Evolutionary conservation across 306 rosid species (phyloP).

Genomic region (Pyrus communis): DNA sequence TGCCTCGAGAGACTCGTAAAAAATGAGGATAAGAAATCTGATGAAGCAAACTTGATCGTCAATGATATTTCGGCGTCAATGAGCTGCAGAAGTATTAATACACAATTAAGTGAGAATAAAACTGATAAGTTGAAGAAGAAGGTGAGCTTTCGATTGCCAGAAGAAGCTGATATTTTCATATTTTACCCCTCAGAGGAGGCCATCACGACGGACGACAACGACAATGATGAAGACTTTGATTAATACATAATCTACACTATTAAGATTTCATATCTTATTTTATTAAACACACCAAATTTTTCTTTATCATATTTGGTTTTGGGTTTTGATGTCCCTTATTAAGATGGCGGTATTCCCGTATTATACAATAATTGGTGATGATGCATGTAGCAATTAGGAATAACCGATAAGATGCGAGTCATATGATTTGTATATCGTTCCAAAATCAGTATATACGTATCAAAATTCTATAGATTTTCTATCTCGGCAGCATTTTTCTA

Average conservation of each 20-base stretch:
- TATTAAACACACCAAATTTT: neutral
- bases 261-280: neutral
- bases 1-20: neutral
- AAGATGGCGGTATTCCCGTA: too few species aligned
- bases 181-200: constrained; percentile 21
- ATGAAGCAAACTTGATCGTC: neutral
- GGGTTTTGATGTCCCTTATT: too few species aligned
- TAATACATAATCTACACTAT: neutral
- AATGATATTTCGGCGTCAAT: neutral
- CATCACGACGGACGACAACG: neutral
- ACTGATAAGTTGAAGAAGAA: constrained; percentile 13
- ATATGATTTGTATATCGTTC: neutral
- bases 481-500: neutral
- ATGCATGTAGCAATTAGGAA: too few species aligned
- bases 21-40: neutral
- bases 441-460: neutral
- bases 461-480: neutral
- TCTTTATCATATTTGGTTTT: neutral
- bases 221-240: neutral
- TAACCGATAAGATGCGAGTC: neutral
- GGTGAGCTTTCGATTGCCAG: constrained; percentile 34
- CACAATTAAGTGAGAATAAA: neutral
- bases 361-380: neutral
- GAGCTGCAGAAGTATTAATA: neutral
- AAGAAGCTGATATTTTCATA: constrained; percentile 28